Conservation (phyloP, 2,329 filamentous ascomycete genomes). For the Xylariaceae sp. region DNA sequence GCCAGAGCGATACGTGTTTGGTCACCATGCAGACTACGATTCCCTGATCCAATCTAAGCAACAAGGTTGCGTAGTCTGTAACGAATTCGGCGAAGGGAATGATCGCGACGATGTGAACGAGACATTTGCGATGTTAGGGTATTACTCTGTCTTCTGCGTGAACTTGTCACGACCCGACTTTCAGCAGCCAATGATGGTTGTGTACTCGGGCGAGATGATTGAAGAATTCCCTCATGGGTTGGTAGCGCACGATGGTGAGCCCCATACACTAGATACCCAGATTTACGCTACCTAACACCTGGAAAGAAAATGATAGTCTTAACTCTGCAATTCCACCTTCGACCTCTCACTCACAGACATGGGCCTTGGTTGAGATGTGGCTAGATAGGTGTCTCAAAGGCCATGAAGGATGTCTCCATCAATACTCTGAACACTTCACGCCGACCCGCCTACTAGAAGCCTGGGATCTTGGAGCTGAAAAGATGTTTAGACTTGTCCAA, state of each 20-base stretch:
- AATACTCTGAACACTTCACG: slow-evolving; percentile 1
- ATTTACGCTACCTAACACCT: neutral
- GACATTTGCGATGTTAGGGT: slow-evolving; percentile 4
- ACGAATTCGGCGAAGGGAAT: slow-evolving; percentile 1
- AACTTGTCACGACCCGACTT: neutral
- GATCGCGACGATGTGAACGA: slow-evolving; percentile 13
- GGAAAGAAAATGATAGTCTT: slow-evolving; percentile 17
- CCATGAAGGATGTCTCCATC: slow-evolving; percentile 8
- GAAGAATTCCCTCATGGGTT: slow-evolving; percentile 9
- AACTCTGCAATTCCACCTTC: slow-evolving; percentile 16
- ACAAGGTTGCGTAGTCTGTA: slow-evolving; percentile 17
- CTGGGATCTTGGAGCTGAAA: neutral
- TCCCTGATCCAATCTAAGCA: slow-evolving; percentile 11
- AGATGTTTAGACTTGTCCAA: slow-evolving; percentile 16
- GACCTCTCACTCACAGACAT: slow-evolving; percentile 14
- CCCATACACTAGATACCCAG: too few relatives aligned
- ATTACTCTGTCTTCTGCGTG: slow-evolving; percentile 22
- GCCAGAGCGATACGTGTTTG: slow-evolving; percentile 18
- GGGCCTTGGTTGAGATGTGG: slow-evolving; percentile 18
- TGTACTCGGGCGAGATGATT: slow-evolving; percentile 10
- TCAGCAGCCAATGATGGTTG: slow-evolving; percentile 3
- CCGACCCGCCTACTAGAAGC: slow-evolving; percentile 25
- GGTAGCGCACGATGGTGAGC: slow-evolving; percentile 16
- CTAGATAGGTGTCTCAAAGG: slow-evolving; percentile 12
- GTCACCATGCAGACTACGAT: slow-evolving; percentile 19